Conservation (phyloP, 2,329 filamentous ascomycete species). For the Microascus cirrosus region DNA sequence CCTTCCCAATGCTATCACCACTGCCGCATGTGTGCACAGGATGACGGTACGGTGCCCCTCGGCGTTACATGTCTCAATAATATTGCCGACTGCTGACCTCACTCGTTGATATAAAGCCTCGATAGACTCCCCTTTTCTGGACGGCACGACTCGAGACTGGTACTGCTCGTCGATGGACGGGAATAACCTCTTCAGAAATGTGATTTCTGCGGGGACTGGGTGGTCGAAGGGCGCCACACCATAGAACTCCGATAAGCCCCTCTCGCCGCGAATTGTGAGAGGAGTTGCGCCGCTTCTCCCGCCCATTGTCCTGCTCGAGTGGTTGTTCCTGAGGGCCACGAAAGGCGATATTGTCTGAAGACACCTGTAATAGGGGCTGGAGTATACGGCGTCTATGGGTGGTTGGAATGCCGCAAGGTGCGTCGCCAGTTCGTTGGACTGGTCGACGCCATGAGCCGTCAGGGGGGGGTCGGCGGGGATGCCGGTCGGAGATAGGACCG, state of each 20-base stretch:
- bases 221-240: constrained; percentile 78
- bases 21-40: constrained; percentile 82
- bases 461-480: constrained; percentile 82
- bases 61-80: constrained; percentile 64
- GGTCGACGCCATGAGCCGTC: constrained; percentile 74
- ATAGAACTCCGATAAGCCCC: constrained; percentile 75
- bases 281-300: constrained; percentile 7
- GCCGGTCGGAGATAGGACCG: constrained; percentile 71
- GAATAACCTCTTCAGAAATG: constrained; percentile 56
- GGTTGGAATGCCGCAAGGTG: constrained; percentile 53
- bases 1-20: constrained; percentile 76
- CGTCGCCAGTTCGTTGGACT: constrained; percentile 65
- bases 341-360: constrained; percentile 72
- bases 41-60: constrained; percentile 60
- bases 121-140: constrained; percentile 64
- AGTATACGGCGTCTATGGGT: constrained; percentile 67
- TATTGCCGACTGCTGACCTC: constrained; percentile 54
- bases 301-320: constrained; percentile 1
- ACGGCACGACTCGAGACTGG: constrained; percentile 54
- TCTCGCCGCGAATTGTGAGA: constrained; percentile 39
- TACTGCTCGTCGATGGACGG: constrained; percentile 48
- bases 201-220: constrained; percentile 59
- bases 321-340: constrained; percentile 33
- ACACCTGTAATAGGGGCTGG: constrained; percentile 78
- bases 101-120: constrained; percentile 69